These are phyloP conservation scores for Pseudocercospora pini-densiflorae DNA, from an alignment of 2,329 filamentous ascomycete species.

Conservation along the genomic window DNA sequence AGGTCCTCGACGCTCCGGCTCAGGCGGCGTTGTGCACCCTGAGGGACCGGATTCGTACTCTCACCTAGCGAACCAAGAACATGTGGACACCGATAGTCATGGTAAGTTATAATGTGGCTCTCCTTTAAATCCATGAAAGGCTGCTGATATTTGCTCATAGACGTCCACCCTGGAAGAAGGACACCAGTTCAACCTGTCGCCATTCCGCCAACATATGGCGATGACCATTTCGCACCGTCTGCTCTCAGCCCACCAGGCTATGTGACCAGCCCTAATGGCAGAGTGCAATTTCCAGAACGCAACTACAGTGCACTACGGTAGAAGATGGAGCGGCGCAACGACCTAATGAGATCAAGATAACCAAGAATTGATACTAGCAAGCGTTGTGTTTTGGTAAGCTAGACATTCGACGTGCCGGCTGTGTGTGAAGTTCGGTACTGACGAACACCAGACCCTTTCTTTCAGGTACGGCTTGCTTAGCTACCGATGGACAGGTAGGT, in stretches of 20 bases:
- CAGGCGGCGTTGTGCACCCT: constrained; percentile 8
- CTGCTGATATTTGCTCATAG: neutral
- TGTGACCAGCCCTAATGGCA: constrained; percentile 20
- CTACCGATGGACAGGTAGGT: constrained; percentile 2
- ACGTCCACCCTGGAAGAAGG: constrained; percentile 26
- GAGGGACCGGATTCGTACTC: constrained; percentile 9
- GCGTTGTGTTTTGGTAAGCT: constrained; percentile 1
- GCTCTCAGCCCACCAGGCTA: constrained; percentile 28
- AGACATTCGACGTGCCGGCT: constrained; percentile 3
- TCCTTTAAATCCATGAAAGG: neutral
- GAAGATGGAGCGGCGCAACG: neutral
- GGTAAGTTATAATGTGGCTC: neutral
- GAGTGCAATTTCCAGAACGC: constrained; percentile 30
- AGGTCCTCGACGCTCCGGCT: constrained; percentile 18
- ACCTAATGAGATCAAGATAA: constrained; percentile 5
- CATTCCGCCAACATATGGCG: constrained; percentile 21
- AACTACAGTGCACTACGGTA: constrained; percentile 30
- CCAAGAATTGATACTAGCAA: neutral
- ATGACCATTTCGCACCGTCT: constrained; percentile 23
- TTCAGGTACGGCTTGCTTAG: constrained; percentile 2
- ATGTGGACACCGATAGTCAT: constrained; percentile 12
- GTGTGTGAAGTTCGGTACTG: neutral
- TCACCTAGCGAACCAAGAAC: constrained; percentile 6
- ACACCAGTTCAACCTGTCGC: constrained; percentile 17
- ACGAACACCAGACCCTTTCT: constrained; percentile 6